Evolutionary conservation across 352 stramenopile species (phyloP), one percentile per base, ranked within the genome.

Genomic region (Phytopythium boreale): DNA sequence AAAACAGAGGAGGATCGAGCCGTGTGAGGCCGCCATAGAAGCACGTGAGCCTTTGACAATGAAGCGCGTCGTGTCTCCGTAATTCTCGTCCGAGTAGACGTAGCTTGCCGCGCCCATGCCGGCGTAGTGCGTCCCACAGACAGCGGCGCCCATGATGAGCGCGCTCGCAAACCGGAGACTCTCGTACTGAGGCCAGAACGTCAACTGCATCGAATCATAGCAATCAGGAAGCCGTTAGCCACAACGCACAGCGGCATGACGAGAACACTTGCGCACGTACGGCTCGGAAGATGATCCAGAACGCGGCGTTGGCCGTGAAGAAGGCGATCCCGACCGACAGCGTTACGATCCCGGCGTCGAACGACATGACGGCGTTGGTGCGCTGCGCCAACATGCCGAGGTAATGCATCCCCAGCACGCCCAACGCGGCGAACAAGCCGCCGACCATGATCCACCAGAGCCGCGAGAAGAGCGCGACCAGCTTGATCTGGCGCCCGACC

Each of bases 331-430:
- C 55, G 12, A 70, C 82, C 12, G 80, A 91, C 8, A 76, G 47
- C 11, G 75, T 74, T 34, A 87, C 72, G 56, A 87, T 52, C 1
- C 71, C 75, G n/a, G 60, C 55, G 26, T 80, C 65, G 24, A 82
- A 76, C 4, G 62, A 64, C 76, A 87, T 80, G 7, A 60, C 57
- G 0, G 71, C 58, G 29, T 81, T 69, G 17, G 77, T 69, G 53
- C 79, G 80, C 62, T 89, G 76, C 1, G 76, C 82, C 66, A 87
- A 71, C 82, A 91, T 91, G 14, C 80, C 82, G n/a, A 89, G 55
- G 68, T 88, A 91, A 60, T 89, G 82, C 82, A 91, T 91, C 2
- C 80, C 79, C 15, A 91, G 75, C 10, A 91, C 80, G 9, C 82
- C 82, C 4, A 89, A 52, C 1, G 78, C 80, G 1, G 82, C 79